Base-by-base conservation (phyloP, 768 basidiomycete species). In the Ramaria sp. region DNA sequence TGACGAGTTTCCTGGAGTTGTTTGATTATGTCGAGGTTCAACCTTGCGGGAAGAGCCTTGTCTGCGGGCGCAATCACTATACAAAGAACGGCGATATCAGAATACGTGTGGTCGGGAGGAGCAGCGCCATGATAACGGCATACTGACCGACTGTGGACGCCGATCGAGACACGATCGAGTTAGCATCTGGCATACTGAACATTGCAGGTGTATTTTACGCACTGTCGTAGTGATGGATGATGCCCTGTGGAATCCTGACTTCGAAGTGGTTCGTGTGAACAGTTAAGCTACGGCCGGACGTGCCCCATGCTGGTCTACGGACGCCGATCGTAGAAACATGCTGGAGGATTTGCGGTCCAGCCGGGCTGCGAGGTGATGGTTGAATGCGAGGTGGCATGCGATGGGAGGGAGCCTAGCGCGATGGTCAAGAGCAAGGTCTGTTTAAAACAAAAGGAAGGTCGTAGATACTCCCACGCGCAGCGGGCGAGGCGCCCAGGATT, bases 181-280 rank as follows among this genome's bases (percentile, higher is more conserved):
- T 15, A 39, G 38, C 18, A 4, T 18, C 32, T 4, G 28, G 42
- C 59, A 34, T 5, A 43, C 52, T 44, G 51, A 27, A 44, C 47
- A 50, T 55, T 52, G 22, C n/a, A 37, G 20, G 6, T 3, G 18
- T 6, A 38, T n/a, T 3, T 28, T 1, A 66, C 82, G 58, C 62
- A 84, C 88, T 81, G 64, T 91, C 87, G 61, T 90, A 89, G 61
- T 90, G 88, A 57, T 83, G 74, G 39, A 88, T 88, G 28, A 78
- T 74, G 5, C 65, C 67, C 22, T 82, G 75, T 0, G 87, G 81
- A 15, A 85, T 78, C 0, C 74, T 71, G 3, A 78, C 78, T 39
- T 63, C 64, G 59, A 87, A 90, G 50, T 83, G 83, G 64, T 90
- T 91, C 30, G 78, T 72, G 6, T 55, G 58, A 5, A 79, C 70